phyloP scores from a whole-genome alignment of 1,139 yeast genomes.

The Taphrina populina region DNA sequence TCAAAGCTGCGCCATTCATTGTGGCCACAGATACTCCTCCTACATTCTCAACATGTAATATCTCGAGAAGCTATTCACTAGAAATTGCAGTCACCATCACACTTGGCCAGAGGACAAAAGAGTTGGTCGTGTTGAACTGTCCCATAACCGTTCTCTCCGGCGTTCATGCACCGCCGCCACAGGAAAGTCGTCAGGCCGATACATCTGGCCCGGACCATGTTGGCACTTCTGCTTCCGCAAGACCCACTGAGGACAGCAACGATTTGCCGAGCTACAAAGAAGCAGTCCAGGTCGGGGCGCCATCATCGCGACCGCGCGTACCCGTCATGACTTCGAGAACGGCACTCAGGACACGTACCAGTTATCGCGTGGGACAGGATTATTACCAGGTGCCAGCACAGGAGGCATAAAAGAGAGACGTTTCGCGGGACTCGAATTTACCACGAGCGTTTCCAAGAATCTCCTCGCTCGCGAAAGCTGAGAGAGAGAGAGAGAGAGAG shows the following conservation, averaged over 20 bases:
- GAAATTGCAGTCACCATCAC: conserved; percentile 53
- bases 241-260: background rate
- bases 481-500: too few relatives aligned
- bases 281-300: conserved; percentile 16
- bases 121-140: conserved; percentile 10
- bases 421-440: too few relatives aligned
- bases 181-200: background rate
- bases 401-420: too few relatives aligned
- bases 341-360: conserved; percentile 12
- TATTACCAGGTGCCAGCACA: conserved; percentile 17
- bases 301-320: conserved; percentile 1
- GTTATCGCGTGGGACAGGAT: conserved; percentile 20
- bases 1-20: conserved; percentile 13
- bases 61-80: conserved; percentile 53
- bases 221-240: background rate
- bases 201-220: background rate
- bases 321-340: conserved; percentile 1
- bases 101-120: conserved; percentile 37
- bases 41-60: conserved; percentile 59
- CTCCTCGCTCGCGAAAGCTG: too few relatives aligned
- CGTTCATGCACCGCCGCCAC: conserved; percentile 28
- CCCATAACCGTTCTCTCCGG: conserved; percentile 24
- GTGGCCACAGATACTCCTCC: conserved; percentile 44
- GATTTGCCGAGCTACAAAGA: conserved; percentile 7
- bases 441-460: too few relatives aligned